Percentiles rank a stretch among this genome's conserved stretches.
Evolutionary conservation across 108 stramenopile species (phyloP).

Genomic region (Cyclotella choctawhatcheeana): DNA sequence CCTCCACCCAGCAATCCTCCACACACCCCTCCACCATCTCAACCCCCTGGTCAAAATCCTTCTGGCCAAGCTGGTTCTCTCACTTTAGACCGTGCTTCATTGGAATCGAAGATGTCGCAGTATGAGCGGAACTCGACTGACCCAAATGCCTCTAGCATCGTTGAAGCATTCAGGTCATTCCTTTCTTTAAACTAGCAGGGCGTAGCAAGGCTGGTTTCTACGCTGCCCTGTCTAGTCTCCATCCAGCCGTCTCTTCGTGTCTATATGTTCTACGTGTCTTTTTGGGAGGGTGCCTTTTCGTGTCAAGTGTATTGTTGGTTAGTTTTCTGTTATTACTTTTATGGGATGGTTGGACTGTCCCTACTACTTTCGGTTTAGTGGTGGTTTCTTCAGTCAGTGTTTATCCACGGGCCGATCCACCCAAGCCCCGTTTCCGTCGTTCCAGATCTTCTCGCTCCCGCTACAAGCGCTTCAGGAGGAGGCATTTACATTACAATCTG

Average conservation of each 20-base stretch:
- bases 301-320: constrained; percentile 9
- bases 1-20: too few species aligned
- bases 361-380: too few species aligned
- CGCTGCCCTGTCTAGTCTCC: neutral
- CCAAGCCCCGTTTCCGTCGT: neutral
- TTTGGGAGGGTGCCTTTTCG: neutral
- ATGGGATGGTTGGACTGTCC: too few species aligned
- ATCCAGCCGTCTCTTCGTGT: neutral
- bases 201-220: neutral
- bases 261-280: neutral
- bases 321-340: too few species aligned
- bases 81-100: neutral
- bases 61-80: constrained; percentile 1
- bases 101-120: neutral
- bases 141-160: neutral
- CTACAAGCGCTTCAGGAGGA: neutral
- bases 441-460: neutral
- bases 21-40: neutral
- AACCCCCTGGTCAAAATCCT: neutral
- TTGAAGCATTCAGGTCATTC: neutral
- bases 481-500: neutral
- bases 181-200: constrained; percentile 7
- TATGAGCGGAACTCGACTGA: neutral
- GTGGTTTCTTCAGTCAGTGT: neutral
- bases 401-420: neutral